Evolutionary conservation across 2,329 filamentous ascomycete species (phyloP), one percentile per base, ranked within the genome.

Genomic region (Fusarium sacchari): DNA sequence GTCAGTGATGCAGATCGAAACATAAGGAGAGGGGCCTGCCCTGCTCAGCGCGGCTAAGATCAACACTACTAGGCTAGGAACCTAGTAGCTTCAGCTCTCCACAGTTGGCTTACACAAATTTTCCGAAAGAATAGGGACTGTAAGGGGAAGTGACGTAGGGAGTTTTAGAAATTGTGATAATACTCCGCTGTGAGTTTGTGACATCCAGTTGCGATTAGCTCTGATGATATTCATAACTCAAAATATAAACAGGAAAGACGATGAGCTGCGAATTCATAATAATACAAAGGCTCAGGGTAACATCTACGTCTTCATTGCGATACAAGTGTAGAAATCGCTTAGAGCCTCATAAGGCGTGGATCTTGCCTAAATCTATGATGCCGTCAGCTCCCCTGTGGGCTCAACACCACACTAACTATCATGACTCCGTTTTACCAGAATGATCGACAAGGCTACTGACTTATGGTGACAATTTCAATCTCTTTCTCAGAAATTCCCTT

Each of bases 371-470:
- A 22, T 24, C 42, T 55, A 28, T 20, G 26, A 58, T 8, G 13
- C n/a, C 20, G 34, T 32, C 28, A 26, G 24, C 36, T n/a, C 39
- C 36, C 28, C 14, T 18, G 37, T 53, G 30, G 58, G 18, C 20
- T 30, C 44, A 52, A 40, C 55, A 30, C 42, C 39, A 43, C 67
- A 52, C 70, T 70, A 70, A 32, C 17, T 28, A 32, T 64, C 44
- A 43, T 56, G 49, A 49, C 55, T 58, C 50, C 36, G 57, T 39
- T 22, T 22, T 59, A 46, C 49, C 50, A 72, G 47, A 66, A 34
- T 24, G 70, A 72, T 72, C 70, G 56, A 58, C 70, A 72, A 47
- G 32, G 43, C 30, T 56, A 69, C 26, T 32, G 18, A 40, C 32
- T 55, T 55, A n/a, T 18, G 60, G 28, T 30, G 26, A 40, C 32